A percentile compares a stretch with the other conserved stretches of the same genome.
Evolutionary conservation across 2,329 filamentous ascomycete species (phyloP).

Genomic region (Myriosclerotinia duriaeana): DNA sequence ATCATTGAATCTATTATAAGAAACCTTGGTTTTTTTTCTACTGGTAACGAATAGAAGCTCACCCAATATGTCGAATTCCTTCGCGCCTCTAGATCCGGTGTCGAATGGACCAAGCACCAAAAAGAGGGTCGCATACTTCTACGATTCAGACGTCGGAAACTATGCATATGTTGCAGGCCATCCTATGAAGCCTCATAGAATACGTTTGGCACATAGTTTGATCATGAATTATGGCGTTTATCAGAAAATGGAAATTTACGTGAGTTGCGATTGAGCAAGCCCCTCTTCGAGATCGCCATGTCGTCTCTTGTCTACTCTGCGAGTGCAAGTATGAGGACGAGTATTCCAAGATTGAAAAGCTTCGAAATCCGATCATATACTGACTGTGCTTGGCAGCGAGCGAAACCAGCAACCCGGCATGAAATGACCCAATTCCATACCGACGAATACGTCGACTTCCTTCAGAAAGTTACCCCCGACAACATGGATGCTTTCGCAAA

Average conservation of each 20-base stretch:
- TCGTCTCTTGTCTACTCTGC: not conserved
- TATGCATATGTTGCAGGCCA: conserved; percentile 96
- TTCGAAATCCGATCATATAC: not conserved
- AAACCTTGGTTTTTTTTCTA: not conserved
- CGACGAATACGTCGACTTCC: conserved; percentile 91
- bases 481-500: conserved; percentile 94
- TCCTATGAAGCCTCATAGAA: conserved; percentile 98
- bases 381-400: conserved; percentile 54
- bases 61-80: conserved; percentile 40
- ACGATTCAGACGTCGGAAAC: conserved; percentile 97
- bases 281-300: not conserved
- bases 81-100: conserved; percentile 54
- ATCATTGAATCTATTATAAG: not conserved
- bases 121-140: conserved; percentile 96
- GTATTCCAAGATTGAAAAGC: not conserved
- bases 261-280: conserved; percentile 49
- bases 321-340: not conserved
- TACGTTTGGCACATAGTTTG: conserved; percentile 90
- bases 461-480: conserved; percentile 93
- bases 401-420: conserved; percentile 81
- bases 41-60: conserved; percentile 16
- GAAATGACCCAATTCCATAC: conserved; percentile 96
- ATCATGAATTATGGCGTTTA: conserved; percentile 96
- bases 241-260: conserved; percentile 94
- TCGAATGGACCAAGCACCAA: conserved; percentile 49